Base-by-base conservation (phyloP, 2,329 filamentous ascomycete species). In the Colletotrichum godetiae region DNA sequence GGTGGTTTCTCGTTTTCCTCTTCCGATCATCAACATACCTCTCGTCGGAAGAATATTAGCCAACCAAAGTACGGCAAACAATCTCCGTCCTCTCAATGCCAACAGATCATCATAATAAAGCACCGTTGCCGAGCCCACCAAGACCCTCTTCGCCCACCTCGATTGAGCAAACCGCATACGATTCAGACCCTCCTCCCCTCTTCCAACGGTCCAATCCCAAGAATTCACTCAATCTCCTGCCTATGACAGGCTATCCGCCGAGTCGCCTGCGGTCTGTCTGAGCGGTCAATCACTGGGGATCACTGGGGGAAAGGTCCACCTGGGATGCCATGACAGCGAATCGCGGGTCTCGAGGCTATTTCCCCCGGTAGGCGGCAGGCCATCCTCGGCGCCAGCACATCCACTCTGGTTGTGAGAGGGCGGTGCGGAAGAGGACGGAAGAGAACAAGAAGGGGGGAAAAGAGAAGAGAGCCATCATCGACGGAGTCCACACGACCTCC, bases 161-260 rank as follows among this genome's bases (percentile, higher is more conserved):
- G 5, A 58, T 19, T 35, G 52, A 64, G 49, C 60, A 58, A 46
- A 52, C 35, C 11, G 49, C 63, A 62, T 31, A 24, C 52, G 46
- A 33, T 24, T 10, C 12, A 22, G 27, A 24, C 33, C 61, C 65
- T 33, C 58, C 49, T 29, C 67, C 37, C 65, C 65, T 62, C 65
- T 46, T 61, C 29, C 37, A 58, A 55, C 74, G 24, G 72, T 73
- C 80, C 80, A 81, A 80, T 81, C 72, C 78, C 63, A 76, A 65
- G 68, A 77, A 74, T 78, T 78, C 77, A 74, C 68, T 64, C 79
- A 77, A 78, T 79, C 77, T 79, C 70, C 42, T 76, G 73, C 71
- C 74, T 79, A 75, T 80, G 78, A 80, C 77, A 80, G 78, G 78
- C 76, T 75, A 58, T 67, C 56, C 31, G 73, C 61, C 56, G 35